A percentile compares a stretch with the other conserved stretches of the same genome.
Evolutionary conservation across 768 basidiomycete genomes (phyloP).

Genomic region (Suillus variegatus): DNA sequence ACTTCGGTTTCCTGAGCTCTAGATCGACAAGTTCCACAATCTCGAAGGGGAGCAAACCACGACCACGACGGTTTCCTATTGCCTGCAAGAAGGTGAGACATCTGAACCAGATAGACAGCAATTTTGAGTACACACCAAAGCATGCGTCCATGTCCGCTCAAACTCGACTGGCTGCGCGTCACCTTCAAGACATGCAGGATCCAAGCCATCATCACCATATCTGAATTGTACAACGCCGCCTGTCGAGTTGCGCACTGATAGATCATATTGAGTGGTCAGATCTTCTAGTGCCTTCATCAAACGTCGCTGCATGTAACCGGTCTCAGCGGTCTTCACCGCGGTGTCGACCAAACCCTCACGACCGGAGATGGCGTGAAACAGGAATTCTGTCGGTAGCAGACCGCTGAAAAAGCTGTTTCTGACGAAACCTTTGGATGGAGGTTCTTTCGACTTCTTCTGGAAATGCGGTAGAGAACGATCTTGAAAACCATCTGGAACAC

Average conservation of each 20-base stretch:
- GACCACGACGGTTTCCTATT: slow-evolving; percentile 56
- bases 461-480: slow-evolving; percentile 99
- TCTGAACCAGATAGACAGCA: slow-evolving; percentile 7
- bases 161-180: slow-evolving; percentile 94
- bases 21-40: slow-evolving; percentile 71
- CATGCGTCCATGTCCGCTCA: slow-evolving; percentile 83
- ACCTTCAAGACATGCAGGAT: slow-evolving; percentile 95
- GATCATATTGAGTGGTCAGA: slow-evolving; percentile 92
- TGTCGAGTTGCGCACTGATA: slow-evolving; percentile 91
- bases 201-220: slow-evolving; percentile 96
- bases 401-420: slow-evolving; percentile 96
- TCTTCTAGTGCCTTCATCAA: slow-evolving; percentile 99
- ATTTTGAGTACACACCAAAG: slow-evolving; percentile 50
- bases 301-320: slow-evolving; percentile 98
- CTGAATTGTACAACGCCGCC: slow-evolving; percentile 97
- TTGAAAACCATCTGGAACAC: slow-evolving; percentile 98
- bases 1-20: slow-evolving; percentile 58
- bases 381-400: slow-evolving; percentile 89
- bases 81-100: slow-evolving; percentile 45
- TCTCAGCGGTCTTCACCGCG: slow-evolving; percentile 99
- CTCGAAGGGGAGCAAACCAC: slow-evolving; percentile 83
- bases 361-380: slow-evolving; percentile 99
- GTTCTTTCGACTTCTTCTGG: slow-evolving; percentile 93
- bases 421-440: slow-evolving; percentile 97
- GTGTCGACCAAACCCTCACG: slow-evolving; percentile 99